Conservation (phyloP, 2,329 filamentous ascomycete species). For the Paraconiothyrium brasiliense region DNA sequence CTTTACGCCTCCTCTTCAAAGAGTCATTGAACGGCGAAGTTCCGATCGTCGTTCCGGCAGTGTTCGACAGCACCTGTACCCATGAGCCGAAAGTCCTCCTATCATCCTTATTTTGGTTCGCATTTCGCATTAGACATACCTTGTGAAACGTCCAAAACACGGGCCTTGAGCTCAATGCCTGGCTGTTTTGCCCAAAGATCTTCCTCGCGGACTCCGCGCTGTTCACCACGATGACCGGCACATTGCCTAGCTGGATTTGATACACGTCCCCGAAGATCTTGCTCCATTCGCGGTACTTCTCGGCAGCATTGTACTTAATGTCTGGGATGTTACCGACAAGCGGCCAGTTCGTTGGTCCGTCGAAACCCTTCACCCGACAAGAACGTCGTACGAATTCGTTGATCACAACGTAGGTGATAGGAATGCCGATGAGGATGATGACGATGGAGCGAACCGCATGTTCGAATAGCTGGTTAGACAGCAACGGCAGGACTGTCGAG, state of each 20-base stretch:
- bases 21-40: slow-evolving; percentile 73
- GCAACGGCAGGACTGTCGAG: slow-evolving; percentile 35
- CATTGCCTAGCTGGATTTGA: slow-evolving; percentile 58
- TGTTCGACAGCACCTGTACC: slow-evolving; percentile 67
- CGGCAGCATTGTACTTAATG: slow-evolving; percentile 54
- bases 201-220: slow-evolving; percentile 52
- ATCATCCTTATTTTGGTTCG: not conserved
- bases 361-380: slow-evolving; percentile 50
- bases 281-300: slow-evolving; percentile 56
- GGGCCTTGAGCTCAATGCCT: slow-evolving; percentile 53
- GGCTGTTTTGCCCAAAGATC: slow-evolving; percentile 54
- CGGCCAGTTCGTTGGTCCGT: slow-evolving; percentile 51
- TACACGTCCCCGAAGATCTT: slow-evolving; percentile 54
- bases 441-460: slow-evolving; percentile 39
- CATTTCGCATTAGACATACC: slow-evolving; percentile 22
- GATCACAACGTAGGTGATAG: slow-evolving; percentile 45
- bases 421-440: slow-evolving; percentile 37
- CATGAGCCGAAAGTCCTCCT: slow-evolving; percentile 13
- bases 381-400: slow-evolving; percentile 50
- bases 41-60: slow-evolving; percentile 73
- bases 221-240: slow-evolving; percentile 57
- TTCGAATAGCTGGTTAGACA: slow-evolving; percentile 31
- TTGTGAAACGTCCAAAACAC: slow-evolving; percentile 60
- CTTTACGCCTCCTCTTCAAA: slow-evolving; percentile 70
- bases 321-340: slow-evolving; percentile 55